A percentile compares a stretch with the other conserved stretches of the same genome.
Evolutionary conservation across 768 basidiomycete species (phyloP).

Genomic region (Suillus occidentalis): DNA sequence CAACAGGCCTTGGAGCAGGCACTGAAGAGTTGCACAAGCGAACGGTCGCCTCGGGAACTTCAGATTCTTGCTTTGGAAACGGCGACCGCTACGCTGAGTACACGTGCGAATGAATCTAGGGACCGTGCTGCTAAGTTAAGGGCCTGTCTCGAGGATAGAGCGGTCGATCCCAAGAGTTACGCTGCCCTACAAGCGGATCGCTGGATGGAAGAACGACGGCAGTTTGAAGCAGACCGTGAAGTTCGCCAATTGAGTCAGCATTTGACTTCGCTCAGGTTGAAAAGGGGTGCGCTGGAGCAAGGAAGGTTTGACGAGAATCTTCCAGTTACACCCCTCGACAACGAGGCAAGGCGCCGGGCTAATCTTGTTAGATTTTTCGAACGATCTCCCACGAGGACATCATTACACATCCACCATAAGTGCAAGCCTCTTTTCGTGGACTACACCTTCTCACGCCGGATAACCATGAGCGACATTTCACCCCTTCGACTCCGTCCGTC

Average conservation of each 20-base stretch:
- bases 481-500: slow-evolving; percentile 36
- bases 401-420: slow-evolving; percentile 34
- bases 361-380: slow-evolving; percentile 43
- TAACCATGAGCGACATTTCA: slow-evolving; percentile 35
- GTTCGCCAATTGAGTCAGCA: slow-evolving; percentile 37
- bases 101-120: slow-evolving; percentile 46
- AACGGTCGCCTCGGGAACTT: slow-evolving; percentile 41
- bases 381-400: slow-evolving; percentile 33
- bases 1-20: slow-evolving; percentile 42
- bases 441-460: slow-evolving; percentile 33
- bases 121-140: slow-evolving; percentile 43
- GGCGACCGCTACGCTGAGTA: slow-evolving; percentile 42
- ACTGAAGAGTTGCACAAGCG: slow-evolving; percentile 33
- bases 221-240: slow-evolving; percentile 37
- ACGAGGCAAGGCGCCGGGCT: slow-evolving; percentile 29
- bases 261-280: slow-evolving; percentile 31
- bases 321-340: slow-evolving; percentile 16
- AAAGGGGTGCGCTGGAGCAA: slow-evolving; percentile 12
- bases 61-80: slow-evolving; percentile 47
- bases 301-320: slow-evolving; percentile 16
- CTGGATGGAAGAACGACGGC: slow-evolving; percentile 52
- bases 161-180: slow-evolving; percentile 38
- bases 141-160: slow-evolving; percentile 37
- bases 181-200: slow-evolving; percentile 44
- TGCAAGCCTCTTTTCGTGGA: slow-evolving; percentile 28